Conservation (phyloP, 225 moss, liverwort and hornwort genomes). For the Lunularia cruciata region DNA sequence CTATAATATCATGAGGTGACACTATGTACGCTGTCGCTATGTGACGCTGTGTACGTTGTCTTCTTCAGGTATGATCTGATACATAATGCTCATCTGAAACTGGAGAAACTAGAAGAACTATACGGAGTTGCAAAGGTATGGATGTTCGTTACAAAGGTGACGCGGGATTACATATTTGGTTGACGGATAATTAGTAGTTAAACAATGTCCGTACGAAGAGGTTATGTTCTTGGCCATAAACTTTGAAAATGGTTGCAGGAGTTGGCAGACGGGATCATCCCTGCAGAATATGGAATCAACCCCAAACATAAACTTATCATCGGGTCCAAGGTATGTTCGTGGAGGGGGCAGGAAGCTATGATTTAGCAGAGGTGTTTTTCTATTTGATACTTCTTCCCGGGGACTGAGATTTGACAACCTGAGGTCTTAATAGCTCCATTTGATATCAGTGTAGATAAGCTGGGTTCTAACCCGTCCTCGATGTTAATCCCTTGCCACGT, state of each 20-base stretch:
- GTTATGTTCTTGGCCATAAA: too few species aligned
- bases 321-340: conserved; percentile 74
- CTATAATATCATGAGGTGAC: too few species aligned
- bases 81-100: conserved; percentile 86
- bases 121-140: conserved; percentile 90
- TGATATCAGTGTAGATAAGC: too few species aligned
- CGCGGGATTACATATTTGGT: too few species aligned
- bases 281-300: conserved; percentile 99
- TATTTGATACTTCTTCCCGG: not conserved
- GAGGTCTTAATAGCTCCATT: too few species aligned
- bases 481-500: not conserved
- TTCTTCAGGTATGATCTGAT: conserved; percentile 84
- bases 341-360: not conserved
- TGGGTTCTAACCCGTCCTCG: too few species aligned
- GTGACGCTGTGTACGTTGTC: too few species aligned
- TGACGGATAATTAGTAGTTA: too few species aligned
- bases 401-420: too few species aligned
- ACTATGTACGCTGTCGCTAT: too few species aligned
- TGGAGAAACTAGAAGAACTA: conserved; percentile 86
- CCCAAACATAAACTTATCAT: conserved; percentile 92
- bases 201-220: too few species aligned
- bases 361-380: not conserved
- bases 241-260: conserved; percentile 46
- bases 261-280: conserved; percentile 97
- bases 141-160: too few species aligned